Evolutionary conservation across 768 basidiomycete species (phyloP).

Genomic region (Cystoderma amianthinum): DNA sequence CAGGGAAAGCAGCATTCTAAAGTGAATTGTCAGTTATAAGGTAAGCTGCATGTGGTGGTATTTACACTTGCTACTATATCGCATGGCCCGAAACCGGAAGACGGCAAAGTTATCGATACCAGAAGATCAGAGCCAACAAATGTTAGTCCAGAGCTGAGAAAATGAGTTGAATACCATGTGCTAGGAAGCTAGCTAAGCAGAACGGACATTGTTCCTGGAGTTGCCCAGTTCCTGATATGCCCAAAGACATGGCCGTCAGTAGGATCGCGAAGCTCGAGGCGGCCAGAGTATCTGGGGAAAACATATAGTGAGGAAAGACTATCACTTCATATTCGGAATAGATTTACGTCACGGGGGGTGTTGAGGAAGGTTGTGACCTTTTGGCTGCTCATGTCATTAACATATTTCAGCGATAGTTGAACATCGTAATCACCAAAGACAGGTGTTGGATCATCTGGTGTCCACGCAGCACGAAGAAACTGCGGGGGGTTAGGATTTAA

Average conservation of each 20-base stretch:
- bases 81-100: slow-evolving; percentile 15
- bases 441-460: slow-evolving; percentile 14
- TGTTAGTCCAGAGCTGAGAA: slow-evolving; percentile 26
- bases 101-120: slow-evolving; percentile 21
- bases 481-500: slow-evolving; percentile 31
- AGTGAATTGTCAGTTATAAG: neutral
- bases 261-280: slow-evolving; percentile 25
- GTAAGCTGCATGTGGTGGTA: neutral
- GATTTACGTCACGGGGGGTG: slow-evolving; percentile 18
- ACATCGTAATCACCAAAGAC: slow-evolving; percentile 16
- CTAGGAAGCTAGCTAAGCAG: slow-evolving; percentile 15
- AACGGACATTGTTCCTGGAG: slow-evolving; percentile 19
- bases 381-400: slow-evolving; percentile 10
- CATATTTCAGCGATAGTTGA: too few species aligned
- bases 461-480: slow-evolving; percentile 14
- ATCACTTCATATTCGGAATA: neutral
- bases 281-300: slow-evolving; percentile 22
- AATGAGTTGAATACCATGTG: neutral
- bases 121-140: slow-evolving; percentile 20
- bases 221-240: slow-evolving; percentile 20
- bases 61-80: slow-evolving; percentile 31
- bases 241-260: slow-evolving; percentile 21
- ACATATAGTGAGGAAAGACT: neutral
- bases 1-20: slow-evolving; percentile 31
- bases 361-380: slow-evolving; percentile 12